Evolutionary conservation across 495 filamentous ascomycete genomes (phyloP).

Genomic region (Penicillium desertorum): DNA sequence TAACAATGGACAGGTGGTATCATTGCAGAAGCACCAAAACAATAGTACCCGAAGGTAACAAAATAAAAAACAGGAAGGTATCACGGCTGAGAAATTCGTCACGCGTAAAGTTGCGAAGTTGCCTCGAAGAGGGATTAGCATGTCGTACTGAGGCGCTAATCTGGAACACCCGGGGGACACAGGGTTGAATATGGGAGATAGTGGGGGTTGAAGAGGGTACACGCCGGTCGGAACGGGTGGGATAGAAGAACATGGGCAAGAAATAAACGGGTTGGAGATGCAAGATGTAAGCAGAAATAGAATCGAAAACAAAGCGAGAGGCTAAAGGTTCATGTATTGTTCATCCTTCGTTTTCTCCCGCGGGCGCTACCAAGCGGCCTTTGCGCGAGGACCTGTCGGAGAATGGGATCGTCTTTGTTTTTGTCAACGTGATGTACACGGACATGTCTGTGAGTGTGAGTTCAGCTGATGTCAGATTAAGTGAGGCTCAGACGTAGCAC

Average conservation of each 20-base stretch:
- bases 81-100: conserved; percentile 30
- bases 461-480: conserved; percentile 13
- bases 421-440: conserved; percentile 86
- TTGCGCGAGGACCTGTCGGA: conserved; percentile 80
- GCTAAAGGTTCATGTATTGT: conserved; percentile 16
- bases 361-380: conserved; percentile 80
- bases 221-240: not conserved
- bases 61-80: conserved; percentile 20
- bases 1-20: conserved; percentile 39
- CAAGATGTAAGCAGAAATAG: conserved; percentile 10
- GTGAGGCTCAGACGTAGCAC: conserved; percentile 15
- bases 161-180: conserved; percentile 7
- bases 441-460: conserved; percentile 63
- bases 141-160: conserved; percentile 8
- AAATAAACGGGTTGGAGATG: not conserved
- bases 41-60: conserved; percentile 19
- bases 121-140: conserved; percentile 4
- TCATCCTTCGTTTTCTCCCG: conserved; percentile 70
- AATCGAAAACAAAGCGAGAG: conserved; percentile 2
- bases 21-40: conserved; percentile 25
- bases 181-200: not conserved
- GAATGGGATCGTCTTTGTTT: conserved; percentile 73
- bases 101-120: conserved; percentile 19
- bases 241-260: not conserved
- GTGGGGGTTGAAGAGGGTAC: not conserved